These are phyloP conservation scores for Dactylis glomerata DNA, from an alignment of 176 grass and related monocot genomes.

Conservation along the genomic window DNA sequence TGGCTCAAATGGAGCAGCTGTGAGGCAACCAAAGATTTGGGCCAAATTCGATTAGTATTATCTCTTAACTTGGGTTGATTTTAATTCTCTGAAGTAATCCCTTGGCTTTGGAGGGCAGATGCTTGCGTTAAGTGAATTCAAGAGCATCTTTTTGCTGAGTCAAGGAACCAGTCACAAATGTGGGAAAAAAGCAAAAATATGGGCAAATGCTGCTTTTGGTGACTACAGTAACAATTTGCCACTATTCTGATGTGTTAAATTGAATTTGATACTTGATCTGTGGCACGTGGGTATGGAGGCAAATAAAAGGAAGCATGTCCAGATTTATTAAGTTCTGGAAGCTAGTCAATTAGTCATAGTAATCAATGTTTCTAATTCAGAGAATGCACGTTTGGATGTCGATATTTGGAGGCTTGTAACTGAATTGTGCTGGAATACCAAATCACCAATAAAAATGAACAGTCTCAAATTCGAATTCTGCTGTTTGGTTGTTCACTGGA, in stretches of 20 bases:
- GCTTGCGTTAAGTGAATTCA: not conserved
- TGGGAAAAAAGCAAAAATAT: constrained; percentile 8
- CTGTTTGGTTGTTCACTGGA: not conserved
- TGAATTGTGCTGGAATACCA: not conserved
- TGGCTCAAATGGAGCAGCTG: not conserved
- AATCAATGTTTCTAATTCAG: not conserved
- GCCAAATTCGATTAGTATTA: not conserved
- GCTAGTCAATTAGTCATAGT: not conserved
- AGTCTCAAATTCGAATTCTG: not conserved
- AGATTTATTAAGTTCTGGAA: not conserved
- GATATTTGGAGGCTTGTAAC: not conserved
- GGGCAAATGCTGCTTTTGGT: not conserved
- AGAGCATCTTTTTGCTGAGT: not conserved
- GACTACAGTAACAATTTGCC: not conserved
- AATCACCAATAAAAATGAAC: not conserved
- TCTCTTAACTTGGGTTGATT: not conserved
- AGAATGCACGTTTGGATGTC: not conserved
- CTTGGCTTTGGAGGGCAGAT: not conserved
- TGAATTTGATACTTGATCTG: not conserved
- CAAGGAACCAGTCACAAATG: not conserved
- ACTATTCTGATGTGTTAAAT: not conserved
- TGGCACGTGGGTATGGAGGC: not conserved
- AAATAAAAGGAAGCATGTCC: not conserved
- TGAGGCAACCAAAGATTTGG: not conserved
- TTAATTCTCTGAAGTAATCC: not conserved